Evolutionary conservation across 1,139 yeast species (phyloP), one percentile per base, ranked within the genome.

Genomic region (Suhomyces anneliseae): DNA sequence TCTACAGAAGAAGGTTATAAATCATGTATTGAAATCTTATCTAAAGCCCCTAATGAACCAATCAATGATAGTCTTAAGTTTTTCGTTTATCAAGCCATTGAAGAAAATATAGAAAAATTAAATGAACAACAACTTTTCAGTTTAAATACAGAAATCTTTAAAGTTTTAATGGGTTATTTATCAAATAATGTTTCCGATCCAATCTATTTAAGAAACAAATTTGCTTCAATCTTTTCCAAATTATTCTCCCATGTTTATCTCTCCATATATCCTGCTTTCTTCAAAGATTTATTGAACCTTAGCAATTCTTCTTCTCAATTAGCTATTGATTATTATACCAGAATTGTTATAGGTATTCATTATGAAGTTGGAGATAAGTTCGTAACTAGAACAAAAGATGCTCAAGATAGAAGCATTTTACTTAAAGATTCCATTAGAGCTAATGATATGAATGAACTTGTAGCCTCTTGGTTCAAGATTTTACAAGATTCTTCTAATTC

Each of bases 321-420:
- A 9, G 89, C 87, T 4, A 74, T 85, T 11, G 98, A 92, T 61
- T 82, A 88, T 65, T 90, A 87, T 62, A 68, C 87, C 39, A 79
- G 97, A 58, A 78, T 90, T 12, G 70, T 90, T 48, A 68, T 84
- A 41, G 81, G 87, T 27, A 82, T 93, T 51, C 97, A 95, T 62
- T 85, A 84, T 42, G 97, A 92, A 66, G 90, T 95, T 54, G 99
- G 96, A 31, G 99, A 95, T 65, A 93, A 87, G 60, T 79, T 90
- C 57, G 86, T 90, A 54, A 70, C 83, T 31, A 79, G 96, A 55
- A 80, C 85, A 14, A 81, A 81, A 54, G 78, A 76, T 27, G 65
- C 75, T 32, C 83, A 82, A 41, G 85, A 84, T 46, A 79, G 90
- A 57, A 88, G 87, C 61, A 85, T 79, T 55, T 63, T 72, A 39